phyloP scores from a whole-genome alignment of 805 yeast genomes.

The Candida chauliodis region DNA sequence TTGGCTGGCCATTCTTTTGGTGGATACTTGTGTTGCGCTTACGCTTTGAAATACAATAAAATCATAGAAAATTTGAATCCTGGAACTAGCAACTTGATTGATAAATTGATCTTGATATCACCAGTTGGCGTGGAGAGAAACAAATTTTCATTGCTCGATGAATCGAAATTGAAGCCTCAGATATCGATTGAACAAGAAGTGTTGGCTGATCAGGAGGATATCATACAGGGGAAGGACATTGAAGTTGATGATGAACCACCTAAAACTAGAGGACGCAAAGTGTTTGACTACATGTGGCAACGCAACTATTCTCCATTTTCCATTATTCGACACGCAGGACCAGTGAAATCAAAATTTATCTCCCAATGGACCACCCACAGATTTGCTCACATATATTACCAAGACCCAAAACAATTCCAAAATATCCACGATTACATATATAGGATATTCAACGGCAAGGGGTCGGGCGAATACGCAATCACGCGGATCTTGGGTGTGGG shows the following conservation, averaged over 20 bases:
- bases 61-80: conserved; percentile 14
- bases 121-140: conserved; percentile 44
- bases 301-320: conserved; percentile 53
- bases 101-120: conserved; percentile 37
- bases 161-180: conserved; percentile 13
- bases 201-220: conserved; percentile 24
- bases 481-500: conserved; percentile 60
- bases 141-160: conserved; percentile 24
- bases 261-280: conserved; percentile 22
- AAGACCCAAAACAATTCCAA: conserved; percentile 30
- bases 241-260: conserved; percentile 12
- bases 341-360: conserved; percentile 48
- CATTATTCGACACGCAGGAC: conserved; percentile 48
- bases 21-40: conserved; percentile 42
- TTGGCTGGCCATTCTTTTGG: conserved; percentile 46
- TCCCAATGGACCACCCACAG: conserved; percentile 51
- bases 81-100: conserved; percentile 23
- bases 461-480: conserved; percentile 63
- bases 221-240: conserved; percentile 14
- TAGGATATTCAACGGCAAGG: conserved; percentile 49
- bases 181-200: conserved; percentile 14
- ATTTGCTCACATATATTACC: conserved; percentile 38
- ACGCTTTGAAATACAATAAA: conserved; percentile 39
- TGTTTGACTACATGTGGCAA: conserved; percentile 48
- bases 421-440: conserved; percentile 54